A percentile compares a stretch with the other conserved stretches of the same genome.
phyloP scores from a whole-genome alignment of 345 rosid species.

The Hibiscus syriacus region DNA sequence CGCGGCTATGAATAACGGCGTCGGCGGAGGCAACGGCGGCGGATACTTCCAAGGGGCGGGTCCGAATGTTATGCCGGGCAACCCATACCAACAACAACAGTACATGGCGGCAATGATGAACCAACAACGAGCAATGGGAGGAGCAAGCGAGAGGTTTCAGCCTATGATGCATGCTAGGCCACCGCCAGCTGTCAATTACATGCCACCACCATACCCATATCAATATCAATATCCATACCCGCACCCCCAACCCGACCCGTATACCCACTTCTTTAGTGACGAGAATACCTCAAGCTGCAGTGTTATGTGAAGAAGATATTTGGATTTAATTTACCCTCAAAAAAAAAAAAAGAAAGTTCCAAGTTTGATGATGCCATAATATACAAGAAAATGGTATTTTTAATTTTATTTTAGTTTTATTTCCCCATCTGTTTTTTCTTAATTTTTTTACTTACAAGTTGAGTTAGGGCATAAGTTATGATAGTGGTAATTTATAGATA shows the following conservation, averaged over 20 bases:
- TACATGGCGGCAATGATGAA: slow-evolving; percentile 72
- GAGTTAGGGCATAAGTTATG: slow-evolving; percentile 35
- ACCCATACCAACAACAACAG: slow-evolving; percentile 57
- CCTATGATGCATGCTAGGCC: slow-evolving; percentile 92
- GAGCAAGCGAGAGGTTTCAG: slow-evolving; percentile 82
- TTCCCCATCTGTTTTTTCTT: not conserved
- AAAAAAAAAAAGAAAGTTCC: not conserved
- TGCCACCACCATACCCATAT: slow-evolving; percentile 62
- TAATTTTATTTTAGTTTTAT: slow-evolving; percentile 17
- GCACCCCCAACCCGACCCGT: slow-evolving; percentile 30
- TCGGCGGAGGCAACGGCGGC: slow-evolving; percentile 37
- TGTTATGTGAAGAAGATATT: slow-evolving; percentile 65
- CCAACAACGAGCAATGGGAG: slow-evolving; percentile 84
- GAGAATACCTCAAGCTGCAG: slow-evolving; percentile 88
- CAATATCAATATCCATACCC: slow-evolving; percentile 36
- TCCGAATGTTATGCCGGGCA: slow-evolving; percentile 57
- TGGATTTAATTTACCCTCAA: not conserved
- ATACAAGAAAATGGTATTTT: slow-evolving; percentile 47
- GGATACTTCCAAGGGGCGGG: slow-evolving; percentile 66
- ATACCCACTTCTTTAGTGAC: slow-evolving; percentile 64
- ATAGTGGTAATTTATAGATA: slow-evolving; percentile 40
- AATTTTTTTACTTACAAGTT: too few relatives aligned
- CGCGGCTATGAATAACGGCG: slow-evolving; percentile 34
- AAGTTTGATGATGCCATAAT: slow-evolving; percentile 37
- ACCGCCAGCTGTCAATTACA: slow-evolving; percentile 72